A percentile compares a stretch with the other conserved stretches of the same genome.
Evolutionary conservation across 495 filamentous ascomycete species (phyloP).

Genomic region (Alectoria sarmentosa): DNA sequence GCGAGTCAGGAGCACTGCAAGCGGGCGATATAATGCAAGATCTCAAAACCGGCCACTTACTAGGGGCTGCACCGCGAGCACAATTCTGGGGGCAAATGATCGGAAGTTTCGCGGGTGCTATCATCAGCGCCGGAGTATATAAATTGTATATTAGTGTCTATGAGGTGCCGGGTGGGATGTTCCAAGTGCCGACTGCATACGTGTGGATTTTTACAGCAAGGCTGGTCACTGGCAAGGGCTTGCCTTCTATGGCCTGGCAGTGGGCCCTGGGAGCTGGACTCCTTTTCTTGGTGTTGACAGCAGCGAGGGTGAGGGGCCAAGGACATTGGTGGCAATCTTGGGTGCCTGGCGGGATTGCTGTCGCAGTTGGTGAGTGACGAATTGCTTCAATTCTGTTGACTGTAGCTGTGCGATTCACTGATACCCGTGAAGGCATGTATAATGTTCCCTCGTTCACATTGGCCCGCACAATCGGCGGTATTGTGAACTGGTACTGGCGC

Average conservation of each 20-base stretch:
- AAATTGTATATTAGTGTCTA: constrained; percentile 88
- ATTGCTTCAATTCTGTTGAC: neutral
- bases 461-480: constrained; percentile 76
- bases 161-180: constrained; percentile 74
- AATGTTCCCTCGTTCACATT: constrained; percentile 95
- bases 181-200: constrained; percentile 89
- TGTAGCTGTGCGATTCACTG: constrained; percentile 13
- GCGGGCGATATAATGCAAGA: constrained; percentile 98
- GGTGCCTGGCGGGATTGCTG: constrained; percentile 90
- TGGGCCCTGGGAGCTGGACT: constrained; percentile 64
- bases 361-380: constrained; percentile 62
- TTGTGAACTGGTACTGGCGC: constrained; percentile 78
- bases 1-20: constrained; percentile 82
- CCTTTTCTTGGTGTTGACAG: constrained; percentile 63
- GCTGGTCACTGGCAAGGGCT: constrained; percentile 85
- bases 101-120: constrained; percentile 78
- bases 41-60: constrained; percentile 89
- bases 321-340: constrained; percentile 35
- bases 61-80: constrained; percentile 85
- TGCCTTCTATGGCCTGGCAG: constrained; percentile 73
- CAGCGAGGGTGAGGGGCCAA: constrained; percentile 52
- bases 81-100: constrained; percentile 97
- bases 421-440: constrained; percentile 67
- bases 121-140: constrained; percentile 83
- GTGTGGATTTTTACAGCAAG: constrained; percentile 97